Evolutionary conservation across 179 eudicot species (phyloP).

Genomic region (Carnegiea gigantea): DNA sequence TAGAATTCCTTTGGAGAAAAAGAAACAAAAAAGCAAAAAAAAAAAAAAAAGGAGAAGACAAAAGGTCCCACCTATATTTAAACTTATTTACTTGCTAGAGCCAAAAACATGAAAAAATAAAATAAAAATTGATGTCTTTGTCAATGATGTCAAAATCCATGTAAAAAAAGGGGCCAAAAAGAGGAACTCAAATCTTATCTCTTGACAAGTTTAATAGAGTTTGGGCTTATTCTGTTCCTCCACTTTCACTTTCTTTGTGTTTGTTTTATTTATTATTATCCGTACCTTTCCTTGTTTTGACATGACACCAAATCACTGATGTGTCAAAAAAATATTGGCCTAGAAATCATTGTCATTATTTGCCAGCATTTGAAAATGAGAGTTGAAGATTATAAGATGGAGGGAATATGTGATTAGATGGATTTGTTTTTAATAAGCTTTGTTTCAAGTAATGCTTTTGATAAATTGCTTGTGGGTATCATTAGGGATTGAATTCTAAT

Average conservation of each 20-base stretch:
- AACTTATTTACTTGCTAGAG: background rate
- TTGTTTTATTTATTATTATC: background rate
- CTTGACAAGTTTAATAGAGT: background rate
- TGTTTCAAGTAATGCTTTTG: no score
- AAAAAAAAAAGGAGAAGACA: no score
- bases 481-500: no score
- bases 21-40: no score
- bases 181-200: background rate
- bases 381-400: background rate
- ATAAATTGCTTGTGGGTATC: no score
- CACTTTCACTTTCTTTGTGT: background rate
- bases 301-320: background rate
- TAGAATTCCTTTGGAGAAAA: background rate
- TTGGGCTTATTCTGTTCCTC: background rate
- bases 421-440: no score
- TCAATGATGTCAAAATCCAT: background rate
- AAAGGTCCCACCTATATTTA: no score
- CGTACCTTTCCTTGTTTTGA: background rate
- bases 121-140: background rate
- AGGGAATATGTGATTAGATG: background rate
- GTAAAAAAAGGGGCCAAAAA: background rate
- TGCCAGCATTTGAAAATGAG: background rate
- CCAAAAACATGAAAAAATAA: background rate
- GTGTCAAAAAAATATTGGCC: background rate
- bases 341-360: background rate